These are phyloP conservation scores for Ziziphus jujuba DNA, from an alignment of 306 rosid species.

Conservation along the genomic window DNA sequence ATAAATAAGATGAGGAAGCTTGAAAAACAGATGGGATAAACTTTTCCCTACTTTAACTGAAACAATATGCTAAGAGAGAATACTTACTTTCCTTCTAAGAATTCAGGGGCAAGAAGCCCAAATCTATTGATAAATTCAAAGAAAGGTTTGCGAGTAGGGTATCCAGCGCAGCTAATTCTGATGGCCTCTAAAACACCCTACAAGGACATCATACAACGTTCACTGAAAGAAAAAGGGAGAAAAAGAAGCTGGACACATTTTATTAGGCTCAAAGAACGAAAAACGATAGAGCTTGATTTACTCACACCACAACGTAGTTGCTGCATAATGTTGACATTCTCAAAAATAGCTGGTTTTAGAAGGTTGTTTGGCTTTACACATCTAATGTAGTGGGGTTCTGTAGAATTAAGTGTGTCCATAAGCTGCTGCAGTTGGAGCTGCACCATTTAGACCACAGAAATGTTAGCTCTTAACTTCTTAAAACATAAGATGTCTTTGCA, in stretches of 20 bases:
- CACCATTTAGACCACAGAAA: conserved; percentile 39
- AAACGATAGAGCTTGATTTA: conserved; percentile 27
- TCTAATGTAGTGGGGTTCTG: conserved; percentile 97
- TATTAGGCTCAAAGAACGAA: conserved; percentile 27
- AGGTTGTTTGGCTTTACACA: conserved; percentile 98
- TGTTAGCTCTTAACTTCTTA: conserved; percentile 31
- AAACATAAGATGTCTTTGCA: conserved; percentile 22
- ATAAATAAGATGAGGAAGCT: conserved; percentile 9
- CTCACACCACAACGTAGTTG: conserved; percentile 99
- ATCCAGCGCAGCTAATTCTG: conserved; percentile 99
- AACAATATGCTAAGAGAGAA: conserved; percentile 13
- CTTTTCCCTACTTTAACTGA: conserved; percentile 13
- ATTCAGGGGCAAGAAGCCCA: conserved; percentile 83
- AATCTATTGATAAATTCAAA: conserved; percentile 85
- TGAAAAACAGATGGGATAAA: conserved; percentile 15
- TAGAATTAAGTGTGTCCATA: conserved; percentile 92
- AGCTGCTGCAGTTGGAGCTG: conserved; percentile 91
- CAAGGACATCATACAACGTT: conserved; percentile 27
- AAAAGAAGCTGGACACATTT: conserved; percentile 4
- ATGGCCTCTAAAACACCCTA: conserved; percentile 99
- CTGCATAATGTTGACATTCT: conserved; percentile 92
- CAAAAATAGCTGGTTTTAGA: conserved; percentile 94
- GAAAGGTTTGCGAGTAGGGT: conserved; percentile 92
- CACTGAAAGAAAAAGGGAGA: conserved; percentile 16
- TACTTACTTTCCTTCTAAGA: conserved; percentile 70